A percentile compares a stretch with the other conserved stretches of the same genome.
Evolutionary conservation across 2,329 filamentous ascomycete genomes (phyloP).

Genomic region (Didymella lethalis): DNA sequence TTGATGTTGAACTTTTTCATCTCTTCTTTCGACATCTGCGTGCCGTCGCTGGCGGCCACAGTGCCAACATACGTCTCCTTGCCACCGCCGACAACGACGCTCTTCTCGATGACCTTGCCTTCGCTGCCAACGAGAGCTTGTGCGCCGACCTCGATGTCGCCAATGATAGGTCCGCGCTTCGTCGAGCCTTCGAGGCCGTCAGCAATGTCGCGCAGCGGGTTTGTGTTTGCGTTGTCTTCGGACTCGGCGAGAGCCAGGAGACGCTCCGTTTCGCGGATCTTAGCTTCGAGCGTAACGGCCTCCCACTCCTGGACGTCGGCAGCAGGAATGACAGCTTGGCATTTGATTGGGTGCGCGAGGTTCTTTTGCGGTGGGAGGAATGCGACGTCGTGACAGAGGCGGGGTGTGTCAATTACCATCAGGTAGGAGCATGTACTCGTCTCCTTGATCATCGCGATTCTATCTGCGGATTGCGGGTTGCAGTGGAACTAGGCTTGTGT

Average conservation of each 20-base stretch:
- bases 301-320: slow-evolving; percentile 61
- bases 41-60: slow-evolving; percentile 67
- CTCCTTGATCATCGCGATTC: slow-evolving; percentile 93
- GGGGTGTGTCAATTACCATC: slow-evolving; percentile 90
- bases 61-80: slow-evolving; percentile 63
- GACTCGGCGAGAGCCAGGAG: slow-evolving; percentile 28
- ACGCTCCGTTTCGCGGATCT: slow-evolving; percentile 38
- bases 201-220: slow-evolving; percentile 47
- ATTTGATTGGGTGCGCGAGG: slow-evolving; percentile 77
- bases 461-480: slow-evolving; percentile 75
- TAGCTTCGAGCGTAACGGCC: slow-evolving; percentile 43
- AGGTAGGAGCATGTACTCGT: slow-evolving; percentile 89
- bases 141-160: slow-evolving; percentile 67
- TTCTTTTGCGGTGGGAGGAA: slow-evolving; percentile 84
- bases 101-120: slow-evolving; percentile 64
- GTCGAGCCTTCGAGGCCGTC: slow-evolving; percentile 40
- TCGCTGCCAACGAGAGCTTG: slow-evolving; percentile 63
- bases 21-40: slow-evolving; percentile 70
- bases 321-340: slow-evolving; percentile 72
- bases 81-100: slow-evolving; percentile 57
- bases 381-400: slow-evolving; percentile 85
- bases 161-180: slow-evolving; percentile 58
- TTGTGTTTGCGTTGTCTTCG: slow-evolving; percentile 30
- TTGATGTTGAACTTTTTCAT: slow-evolving; percentile 70
- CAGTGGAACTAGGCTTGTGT: slow-evolving; percentile 67